Percentiles rank a stretch among this genome's conserved stretches.
phyloP scores from a whole-genome alignment of 345 rosid genomes.

The Alliaria petiolata region DNA sequence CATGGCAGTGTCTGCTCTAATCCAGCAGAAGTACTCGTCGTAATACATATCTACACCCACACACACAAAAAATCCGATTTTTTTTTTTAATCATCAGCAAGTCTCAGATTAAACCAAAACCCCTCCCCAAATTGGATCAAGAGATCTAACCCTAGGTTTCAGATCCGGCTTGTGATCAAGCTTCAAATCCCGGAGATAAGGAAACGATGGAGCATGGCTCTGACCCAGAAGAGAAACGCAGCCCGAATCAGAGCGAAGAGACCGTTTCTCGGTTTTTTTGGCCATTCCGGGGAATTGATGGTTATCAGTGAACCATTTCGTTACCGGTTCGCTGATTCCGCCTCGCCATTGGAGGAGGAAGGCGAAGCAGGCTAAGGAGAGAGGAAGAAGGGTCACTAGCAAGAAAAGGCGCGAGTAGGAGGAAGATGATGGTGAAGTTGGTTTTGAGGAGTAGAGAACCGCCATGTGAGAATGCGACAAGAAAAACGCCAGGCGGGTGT shows the following conservation, averaged over 20 bases:
- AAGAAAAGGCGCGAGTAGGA: conserved; percentile 39
- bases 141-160: conserved; percentile 54
- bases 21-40: conserved; percentile 91
- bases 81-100: background rate
- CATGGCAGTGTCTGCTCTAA: conserved; percentile 86
- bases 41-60: conserved; percentile 65
- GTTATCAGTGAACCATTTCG: conserved; percentile 37
- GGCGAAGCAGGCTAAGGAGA: conserved; percentile 57
- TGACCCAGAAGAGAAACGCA: conserved; percentile 61
- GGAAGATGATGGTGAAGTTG: conserved; percentile 23
- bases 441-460: conserved; percentile 31
- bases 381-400: conserved; percentile 51
- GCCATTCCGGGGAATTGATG: conserved; percentile 56
- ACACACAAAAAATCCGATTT: conserved; percentile 24
- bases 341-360: conserved; percentile 70
- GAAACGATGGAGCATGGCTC: conserved; percentile 52
- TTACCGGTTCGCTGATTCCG: conserved; percentile 39
- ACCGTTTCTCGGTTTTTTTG: background rate
- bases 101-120: background rate
- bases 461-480: conserved; percentile 43
- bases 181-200: conserved; percentile 61
- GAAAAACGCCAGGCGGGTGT: no score
- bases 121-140: background rate
- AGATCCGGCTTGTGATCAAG: conserved; percentile 52
- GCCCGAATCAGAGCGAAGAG: conserved; percentile 31